These are phyloP conservation scores for Fusarium globosum DNA, from an alignment of 2,329 filamentous ascomycete species.

Conservation along the genomic window DNA sequence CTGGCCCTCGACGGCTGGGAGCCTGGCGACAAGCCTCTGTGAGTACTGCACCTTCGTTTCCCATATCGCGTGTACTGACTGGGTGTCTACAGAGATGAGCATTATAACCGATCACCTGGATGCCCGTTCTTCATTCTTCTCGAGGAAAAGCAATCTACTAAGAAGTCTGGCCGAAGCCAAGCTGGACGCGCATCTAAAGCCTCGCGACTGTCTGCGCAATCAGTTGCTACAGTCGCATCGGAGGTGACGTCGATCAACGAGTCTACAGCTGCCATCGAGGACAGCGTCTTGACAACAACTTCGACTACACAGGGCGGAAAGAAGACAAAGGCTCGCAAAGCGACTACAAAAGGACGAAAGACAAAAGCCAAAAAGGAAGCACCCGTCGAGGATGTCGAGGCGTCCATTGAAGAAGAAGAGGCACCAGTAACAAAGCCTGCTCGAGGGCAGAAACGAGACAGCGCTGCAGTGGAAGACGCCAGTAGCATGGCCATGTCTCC, in stretches of 20 bases:
- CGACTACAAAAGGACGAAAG: slow-evolving; percentile 43
- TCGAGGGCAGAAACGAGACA: slow-evolving; percentile 72
- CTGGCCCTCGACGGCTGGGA: slow-evolving; percentile 96
- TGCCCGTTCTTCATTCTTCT: slow-evolving; percentile 86
- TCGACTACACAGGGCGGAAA: slow-evolving; percentile 68
- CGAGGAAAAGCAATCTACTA: slow-evolving; percentile 64
- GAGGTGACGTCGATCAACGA: slow-evolving; percentile 63
- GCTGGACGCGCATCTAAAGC: slow-evolving; percentile 72
- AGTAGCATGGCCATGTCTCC: slow-evolving; percentile 54
- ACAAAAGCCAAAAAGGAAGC: slow-evolving; percentile 64
- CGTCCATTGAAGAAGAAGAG: slow-evolving; percentile 38
- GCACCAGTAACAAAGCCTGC: slow-evolving; percentile 50
- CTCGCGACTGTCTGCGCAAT: slow-evolving; percentile 73
- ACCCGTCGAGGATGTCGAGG: slow-evolving; percentile 56
- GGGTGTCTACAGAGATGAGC: slow-evolving; percentile 74
- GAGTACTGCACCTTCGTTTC: slow-evolving; percentile 50
- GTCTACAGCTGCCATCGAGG: slow-evolving; percentile 62
- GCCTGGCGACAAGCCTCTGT: slow-evolving; percentile 88
- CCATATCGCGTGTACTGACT: slow-evolving; percentile 39
- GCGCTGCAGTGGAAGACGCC: slow-evolving; percentile 67
- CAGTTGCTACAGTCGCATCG: slow-evolving; percentile 61
- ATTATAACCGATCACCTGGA: slow-evolving; percentile 79
- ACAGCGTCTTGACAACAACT: slow-evolving; percentile 68
- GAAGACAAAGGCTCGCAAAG: slow-evolving; percentile 69
- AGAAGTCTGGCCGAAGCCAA: slow-evolving; percentile 67